Evolutionary conservation across 2,329 filamentous ascomycete genomes (phyloP), one percentile per base, ranked within the genome.

Genomic region (Claviceps purpurea): DNA sequence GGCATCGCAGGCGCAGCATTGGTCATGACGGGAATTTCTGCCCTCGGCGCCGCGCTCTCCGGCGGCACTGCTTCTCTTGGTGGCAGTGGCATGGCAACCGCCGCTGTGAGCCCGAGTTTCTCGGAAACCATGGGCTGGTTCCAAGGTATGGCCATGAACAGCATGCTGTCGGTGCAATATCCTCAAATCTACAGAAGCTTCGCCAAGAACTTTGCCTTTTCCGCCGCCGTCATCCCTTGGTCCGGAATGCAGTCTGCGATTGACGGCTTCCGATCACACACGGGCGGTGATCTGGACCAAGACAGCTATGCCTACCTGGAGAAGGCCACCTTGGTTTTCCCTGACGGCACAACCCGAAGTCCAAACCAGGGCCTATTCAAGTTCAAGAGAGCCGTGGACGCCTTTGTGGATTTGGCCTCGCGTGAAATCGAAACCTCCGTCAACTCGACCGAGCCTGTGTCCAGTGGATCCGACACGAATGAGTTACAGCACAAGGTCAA

Each of bases 81-180:
- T 68, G 8, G 45, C 4, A 24, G 40, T 39, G 70, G 70, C 46
- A 74, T 73, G 18, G 85, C 83, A 14, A 74, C 75, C 13, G 75
- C 81, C 2, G 76, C 84, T 11, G 73, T 84, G 42, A 93, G 88
- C 60, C 93, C 93, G 26, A 87, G 84, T 50, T 96, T 97, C 65
- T 77, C 76, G 45, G 88, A 96, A 62, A 82, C 94, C 47, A 78
- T 95, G 58, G 82, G 84, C 56, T 94, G 87, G 80, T 95, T 97
- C 68, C 90, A 97, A 69, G 84, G 85, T 49, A 86, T 97, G 75
- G 89, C 93, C 30, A 85, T 93, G 73, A 96, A 93, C 68, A 90
- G 93, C 58, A 97, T 97, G 93, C 76, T 95, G 65, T 94, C 87
- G 54, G 90, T 94, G 60, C 80, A 84, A 60, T 89, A 95, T 59